Base-by-base conservation (phyloP, 306 rosid genomes). In the Malus sylvestris region DNA sequence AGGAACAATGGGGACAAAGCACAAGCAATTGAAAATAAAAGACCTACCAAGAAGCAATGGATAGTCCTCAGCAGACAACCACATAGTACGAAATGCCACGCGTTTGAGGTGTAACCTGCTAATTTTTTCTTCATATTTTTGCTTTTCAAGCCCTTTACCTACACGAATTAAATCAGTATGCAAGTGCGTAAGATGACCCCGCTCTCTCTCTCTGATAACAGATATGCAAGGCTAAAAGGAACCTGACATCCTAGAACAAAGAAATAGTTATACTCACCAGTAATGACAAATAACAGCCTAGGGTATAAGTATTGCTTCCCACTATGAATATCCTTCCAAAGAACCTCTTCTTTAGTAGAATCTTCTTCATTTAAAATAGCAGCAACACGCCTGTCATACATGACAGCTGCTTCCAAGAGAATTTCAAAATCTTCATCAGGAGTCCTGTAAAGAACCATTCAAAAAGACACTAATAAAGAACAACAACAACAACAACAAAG, bases 321-420 rank as follows among this genome's bases (percentile, higher is more conserved):
- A 64, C 73, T 70, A 30, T 70, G 86, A 78, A 92, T 90, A 75
- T 89, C 96, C 76, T 89, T 86, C 97, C 93, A 92, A 16, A 92
- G 49, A 74, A 76, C 79, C 78, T 87, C 88, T 78, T 94, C 98
- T 70, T 93, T 85, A 52, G 81, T 71, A 49, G 97, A 92, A 86
- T 95, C 92, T 62, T 90, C 97, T 87, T 95, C 97, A 74, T 86
- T 80, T 70, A 95, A 82, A 67, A 95, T 86, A 38, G 99, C 93
- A 63, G 97, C 94, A 83, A 92, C 99, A 79, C 97, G 97, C 84
- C 97, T 90, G 49, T 95, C 98, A 81, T 92, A 95, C 99, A 95
- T 92, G 71, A 95, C 82, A 76, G 99, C 99, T 79, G 99, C 97
- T 91, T 92, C 99, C 82, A 92, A 82, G 80, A 92, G 97, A 82